Evolutionary conservation across 225 moss, liverwort and hornwort genomes (phyloP), one percentile per base, ranked within the genome.

Genomic region (Pleurozium schreberi): DNA sequence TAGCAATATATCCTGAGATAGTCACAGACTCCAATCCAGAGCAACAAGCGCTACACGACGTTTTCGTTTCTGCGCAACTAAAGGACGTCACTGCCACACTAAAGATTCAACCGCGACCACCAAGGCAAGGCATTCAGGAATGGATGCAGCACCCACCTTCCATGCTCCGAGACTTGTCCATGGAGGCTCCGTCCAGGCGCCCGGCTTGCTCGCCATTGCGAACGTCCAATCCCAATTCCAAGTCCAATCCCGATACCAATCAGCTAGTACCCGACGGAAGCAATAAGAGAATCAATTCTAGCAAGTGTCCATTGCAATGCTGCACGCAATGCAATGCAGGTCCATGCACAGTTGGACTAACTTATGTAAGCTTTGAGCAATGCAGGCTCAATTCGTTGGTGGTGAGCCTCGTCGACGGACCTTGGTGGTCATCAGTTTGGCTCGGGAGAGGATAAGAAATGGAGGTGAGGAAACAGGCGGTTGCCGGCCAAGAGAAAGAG

Each of bases 181-280:
- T 3, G 95, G 95, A 81, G 91, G 75, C 77, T 93, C 91, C 58
- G 93, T 90, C 83, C 87, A 87, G 21, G 80, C 92, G 43, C 95
- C 95, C 28, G 95, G 95, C 81, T 91, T 93, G 26, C 70, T 94
- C 67, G 95, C 95, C 95, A 95, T 95, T 8, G 65, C 49, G 25
- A 82, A 36, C 65, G 59, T n/a, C n/a, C n/a, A 26, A 26, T 26
- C 43, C 50, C 83, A 25, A 33, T 38, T 15, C 45, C 25, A 49
- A 57, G 16, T 49, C 6, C 59, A 80, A 28, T 40, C 59, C 26
- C n/a, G n/a, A n/a, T n/a, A n/a, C n/a, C 4, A 60, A 31, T 14
- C 30, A 38, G 55, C 49, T 49, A 49, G 11, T 22, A 26, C 7
- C 17, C 30, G 17, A 58, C 21, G 12, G 14, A 21, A 43, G 64